Percentiles rank a stretch among this genome's conserved stretches.
Evolutionary conservation across 306 rosid genomes (phyloP).

Genomic region (Rubus idaeus): DNA sequence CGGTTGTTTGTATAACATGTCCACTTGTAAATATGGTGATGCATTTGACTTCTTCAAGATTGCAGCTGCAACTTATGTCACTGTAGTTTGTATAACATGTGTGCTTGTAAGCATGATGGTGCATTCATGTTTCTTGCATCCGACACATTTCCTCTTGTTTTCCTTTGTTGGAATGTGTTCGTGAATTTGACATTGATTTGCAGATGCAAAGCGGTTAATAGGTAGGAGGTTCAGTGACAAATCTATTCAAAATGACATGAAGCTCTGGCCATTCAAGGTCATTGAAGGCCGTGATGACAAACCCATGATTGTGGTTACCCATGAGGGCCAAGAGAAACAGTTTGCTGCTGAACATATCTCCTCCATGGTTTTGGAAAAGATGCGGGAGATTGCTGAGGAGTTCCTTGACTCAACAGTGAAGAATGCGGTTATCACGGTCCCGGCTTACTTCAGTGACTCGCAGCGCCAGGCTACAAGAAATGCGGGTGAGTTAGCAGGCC

Average conservation of each 20-base stretch:
- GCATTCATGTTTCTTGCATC: neutral
- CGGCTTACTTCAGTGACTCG: too few species aligned
- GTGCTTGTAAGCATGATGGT: neutral
- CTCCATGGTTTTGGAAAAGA: conserved; percentile 7
- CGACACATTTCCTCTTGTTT: neutral
- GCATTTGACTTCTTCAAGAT: too few species aligned
- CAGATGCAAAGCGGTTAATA: neutral
- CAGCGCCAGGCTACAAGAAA: too few species aligned
- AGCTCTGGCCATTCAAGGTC: neutral
- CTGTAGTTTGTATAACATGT: neutral
- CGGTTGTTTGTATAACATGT: too few species aligned
- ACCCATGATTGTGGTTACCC: neutral
- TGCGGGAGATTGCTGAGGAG: neutral
- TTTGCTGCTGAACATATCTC: neutral
- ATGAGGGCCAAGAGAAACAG: neutral
- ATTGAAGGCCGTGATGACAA: neutral
- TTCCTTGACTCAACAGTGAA: neutral
- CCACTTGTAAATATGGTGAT: too few species aligned
- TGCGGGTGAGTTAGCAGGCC: too few species aligned
- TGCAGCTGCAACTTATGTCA: too few species aligned
- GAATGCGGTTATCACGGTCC: too few species aligned
- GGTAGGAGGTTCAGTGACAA: neutral
- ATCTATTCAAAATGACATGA: neutral
- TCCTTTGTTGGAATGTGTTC: neutral
- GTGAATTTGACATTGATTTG: neutral